A percentile compares a stretch with the other conserved stretches of the same genome.
phyloP scores from a whole-genome alignment of 306 rosid species.

The Dryas alaskensis region DNA sequence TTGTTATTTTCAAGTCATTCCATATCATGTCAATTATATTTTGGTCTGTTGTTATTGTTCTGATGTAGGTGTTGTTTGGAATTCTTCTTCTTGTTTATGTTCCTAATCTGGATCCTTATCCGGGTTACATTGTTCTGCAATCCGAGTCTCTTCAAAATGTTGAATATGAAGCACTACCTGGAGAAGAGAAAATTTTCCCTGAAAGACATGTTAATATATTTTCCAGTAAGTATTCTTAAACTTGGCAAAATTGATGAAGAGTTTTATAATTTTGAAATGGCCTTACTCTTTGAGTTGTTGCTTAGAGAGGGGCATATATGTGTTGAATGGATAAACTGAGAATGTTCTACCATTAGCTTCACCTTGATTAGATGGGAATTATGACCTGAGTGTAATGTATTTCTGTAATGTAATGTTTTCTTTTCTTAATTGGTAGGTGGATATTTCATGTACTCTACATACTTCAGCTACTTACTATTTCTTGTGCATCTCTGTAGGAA shows the following conservation, averaged over 20 bases:
- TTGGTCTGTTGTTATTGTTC: conserved; percentile 21
- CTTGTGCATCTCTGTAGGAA: conserved; percentile 42
- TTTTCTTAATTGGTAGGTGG: neutral
- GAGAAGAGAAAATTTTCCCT: conserved; percentile 68
- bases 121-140: conserved; percentile 44
- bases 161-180: conserved; percentile 65
- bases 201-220: conserved; percentile 54
- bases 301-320: neutral
- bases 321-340: neutral
- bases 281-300: neutral
- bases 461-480: conserved; percentile 15
- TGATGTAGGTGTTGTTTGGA: conserved; percentile 68
- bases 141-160: conserved; percentile 48
- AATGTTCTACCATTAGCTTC: neutral
- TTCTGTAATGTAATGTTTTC: neutral
- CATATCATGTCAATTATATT: neutral
- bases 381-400: neutral
- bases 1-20: neutral
- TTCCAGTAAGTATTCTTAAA: conserved; percentile 56
- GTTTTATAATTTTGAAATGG: neutral
- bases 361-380: neutral
- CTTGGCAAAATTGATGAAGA: neutral
- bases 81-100: conserved; percentile 55
- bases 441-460: neutral
- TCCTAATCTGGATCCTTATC: conserved; percentile 69